Conservation (phyloP, 345 rosid genomes). For the Eutrema yunnanense region DNA sequence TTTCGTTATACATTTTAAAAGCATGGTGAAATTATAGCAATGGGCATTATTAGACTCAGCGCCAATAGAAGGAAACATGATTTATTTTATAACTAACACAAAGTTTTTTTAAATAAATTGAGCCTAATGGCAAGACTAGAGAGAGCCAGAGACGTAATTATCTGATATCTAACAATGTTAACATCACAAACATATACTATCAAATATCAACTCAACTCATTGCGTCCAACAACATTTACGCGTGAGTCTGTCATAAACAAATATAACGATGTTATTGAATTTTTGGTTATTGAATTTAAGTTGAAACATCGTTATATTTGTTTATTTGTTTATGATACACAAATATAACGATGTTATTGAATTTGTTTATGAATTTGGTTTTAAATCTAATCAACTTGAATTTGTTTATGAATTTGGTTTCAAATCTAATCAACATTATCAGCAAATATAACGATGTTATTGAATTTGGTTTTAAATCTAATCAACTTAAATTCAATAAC, state of each 20-base stretch:
- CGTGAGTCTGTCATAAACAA: neutral
- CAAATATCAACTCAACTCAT: neutral
- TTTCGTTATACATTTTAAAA: neutral
- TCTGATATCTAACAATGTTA: conserved; percentile 5
- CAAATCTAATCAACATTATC: no score
- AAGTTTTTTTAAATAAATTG: neutral
- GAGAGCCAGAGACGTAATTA: neutral
- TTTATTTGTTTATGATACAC: no score
- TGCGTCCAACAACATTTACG: neutral
- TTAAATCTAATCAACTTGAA: no score
- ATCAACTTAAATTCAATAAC: neutral
- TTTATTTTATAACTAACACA: neutral
- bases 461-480: neutral
- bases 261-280: neutral
- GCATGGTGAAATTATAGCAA: neutral
- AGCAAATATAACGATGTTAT: no score
- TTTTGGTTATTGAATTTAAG: no score
- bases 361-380: no score
- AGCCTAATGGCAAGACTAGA: neutral
- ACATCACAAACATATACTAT: neutral
- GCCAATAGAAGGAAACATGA: neutral
- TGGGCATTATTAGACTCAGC: neutral
- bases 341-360: no score
- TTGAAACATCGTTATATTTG: no score
- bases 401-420: no score